Conservation (phyloP, 306 rosid genomes). For the Trifolium fragiferum region DNA sequence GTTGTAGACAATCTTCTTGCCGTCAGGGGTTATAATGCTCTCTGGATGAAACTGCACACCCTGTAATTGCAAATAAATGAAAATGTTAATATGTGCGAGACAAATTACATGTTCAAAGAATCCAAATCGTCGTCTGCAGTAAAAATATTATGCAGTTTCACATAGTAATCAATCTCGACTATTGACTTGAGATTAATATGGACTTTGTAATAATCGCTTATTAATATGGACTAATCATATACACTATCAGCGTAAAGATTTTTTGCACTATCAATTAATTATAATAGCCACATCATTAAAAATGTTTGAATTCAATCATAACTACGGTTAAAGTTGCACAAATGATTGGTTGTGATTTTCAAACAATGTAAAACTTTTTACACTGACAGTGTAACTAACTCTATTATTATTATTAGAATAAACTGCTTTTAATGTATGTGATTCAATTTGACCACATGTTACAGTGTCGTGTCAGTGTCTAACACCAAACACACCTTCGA, state of each 20-base stretch:
- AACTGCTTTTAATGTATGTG: background rate
- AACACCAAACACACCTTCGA: background rate
- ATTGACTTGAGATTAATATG: background rate
- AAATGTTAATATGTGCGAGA: background rate
- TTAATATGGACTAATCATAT: too few species aligned
- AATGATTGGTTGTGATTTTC: too few species aligned
- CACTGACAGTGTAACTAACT: too few species aligned
- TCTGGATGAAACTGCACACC: constrained; percentile 99
- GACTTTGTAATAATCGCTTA: too few species aligned
- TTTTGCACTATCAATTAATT: too few species aligned
- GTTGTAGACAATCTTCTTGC: constrained; percentile 68
- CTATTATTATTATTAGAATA: background rate
- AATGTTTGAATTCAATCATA: too few species aligned
- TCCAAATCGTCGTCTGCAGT: background rate
- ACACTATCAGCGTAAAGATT: too few species aligned
- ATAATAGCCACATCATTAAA: too few species aligned
- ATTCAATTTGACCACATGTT: background rate
- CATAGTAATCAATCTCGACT: background rate
- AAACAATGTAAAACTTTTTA: too few species aligned
- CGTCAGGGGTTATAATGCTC: constrained; percentile 86
- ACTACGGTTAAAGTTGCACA: too few species aligned
- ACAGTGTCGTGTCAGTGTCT: background rate
- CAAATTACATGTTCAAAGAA: background rate
- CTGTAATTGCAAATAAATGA: constrained; percentile 52
- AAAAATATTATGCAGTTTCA: background rate